Percentiles rank a stretch among this genome's conserved stretches.
Conservation (phyloP, 805 yeast genomes). For the Spencermartinsiella europaea region DNA sequence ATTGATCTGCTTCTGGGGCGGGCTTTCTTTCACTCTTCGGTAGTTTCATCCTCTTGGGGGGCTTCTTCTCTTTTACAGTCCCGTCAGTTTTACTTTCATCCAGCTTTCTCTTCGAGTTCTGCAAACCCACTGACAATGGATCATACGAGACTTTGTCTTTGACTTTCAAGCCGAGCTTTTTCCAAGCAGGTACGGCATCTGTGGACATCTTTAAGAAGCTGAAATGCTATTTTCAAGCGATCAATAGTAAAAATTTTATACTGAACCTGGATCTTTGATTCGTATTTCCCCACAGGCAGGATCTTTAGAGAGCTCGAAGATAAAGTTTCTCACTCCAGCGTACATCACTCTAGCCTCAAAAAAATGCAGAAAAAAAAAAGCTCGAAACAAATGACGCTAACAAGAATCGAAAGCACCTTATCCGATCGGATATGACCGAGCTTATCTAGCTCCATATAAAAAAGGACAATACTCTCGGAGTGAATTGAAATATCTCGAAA, state of each 20-base stretch:
- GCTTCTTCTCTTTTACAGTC: constrained; percentile 39
- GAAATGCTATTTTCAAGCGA: too few species aligned
- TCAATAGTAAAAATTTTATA: too few species aligned
- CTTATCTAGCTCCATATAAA: not conserved
- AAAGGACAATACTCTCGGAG: too few species aligned
- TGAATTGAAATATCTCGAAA: too few species aligned
- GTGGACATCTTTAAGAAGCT: too few species aligned
- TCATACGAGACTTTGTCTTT: constrained; percentile 35
- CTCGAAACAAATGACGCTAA: not conserved
- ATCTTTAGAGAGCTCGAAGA: too few species aligned
- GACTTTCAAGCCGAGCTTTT: constrained; percentile 64
- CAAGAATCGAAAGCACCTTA: not conserved
- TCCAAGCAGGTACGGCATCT: constrained; percentile 70
- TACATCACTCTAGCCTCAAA: too few species aligned
- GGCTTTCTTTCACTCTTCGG: constrained; percentile 64
- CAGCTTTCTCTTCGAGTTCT: constrained; percentile 24
- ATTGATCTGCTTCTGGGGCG: constrained; percentile 74
- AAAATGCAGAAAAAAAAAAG: too few species aligned
- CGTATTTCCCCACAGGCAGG: too few species aligned
- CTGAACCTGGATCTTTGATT: too few species aligned
- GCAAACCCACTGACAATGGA: constrained; percentile 30
- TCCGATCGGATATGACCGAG: not conserved
- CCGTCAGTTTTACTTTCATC: constrained; percentile 1
- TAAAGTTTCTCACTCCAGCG: too few species aligned
- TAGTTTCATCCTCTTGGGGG: constrained; percentile 63